Conservation (phyloP, 2,329 filamentous ascomycete genomes). For the Colletotrichum filicis region DNA sequence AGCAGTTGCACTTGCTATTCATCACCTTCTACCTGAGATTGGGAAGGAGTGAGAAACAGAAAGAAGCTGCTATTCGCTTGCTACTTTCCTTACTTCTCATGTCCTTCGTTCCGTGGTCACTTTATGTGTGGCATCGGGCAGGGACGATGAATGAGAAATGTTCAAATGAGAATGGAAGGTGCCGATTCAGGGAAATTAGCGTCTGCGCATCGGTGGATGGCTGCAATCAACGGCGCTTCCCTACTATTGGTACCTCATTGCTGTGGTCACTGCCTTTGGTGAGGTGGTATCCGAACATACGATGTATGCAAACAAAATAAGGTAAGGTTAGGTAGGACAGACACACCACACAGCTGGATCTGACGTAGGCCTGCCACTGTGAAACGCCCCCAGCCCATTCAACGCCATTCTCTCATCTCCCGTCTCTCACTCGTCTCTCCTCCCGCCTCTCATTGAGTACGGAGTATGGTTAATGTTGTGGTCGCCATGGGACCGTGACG, state of each 20-base stretch:
- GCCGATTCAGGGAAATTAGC: constrained; percentile 32
- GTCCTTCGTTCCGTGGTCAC: not conserved
- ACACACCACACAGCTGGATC: not conserved
- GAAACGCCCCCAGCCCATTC: not conserved
- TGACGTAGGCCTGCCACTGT: constrained; percentile 10
- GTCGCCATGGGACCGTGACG: not conserved
- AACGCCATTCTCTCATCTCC: not conserved
- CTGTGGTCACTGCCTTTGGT: too few species aligned
- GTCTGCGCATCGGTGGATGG: not conserved
- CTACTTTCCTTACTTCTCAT: not conserved
- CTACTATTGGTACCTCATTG: not conserved
- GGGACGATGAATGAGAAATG: not conserved
- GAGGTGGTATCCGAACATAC: too few species aligned
- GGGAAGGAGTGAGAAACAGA: not conserved
- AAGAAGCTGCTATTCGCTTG: not conserved
- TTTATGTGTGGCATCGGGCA: not conserved
- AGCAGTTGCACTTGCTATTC: too few species aligned
- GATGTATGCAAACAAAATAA: too few species aligned
- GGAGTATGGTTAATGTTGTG: not conserved
- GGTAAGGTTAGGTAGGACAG: not conserved
- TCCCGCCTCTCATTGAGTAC: too few species aligned
- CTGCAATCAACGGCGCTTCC: not conserved
- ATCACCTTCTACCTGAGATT: too few species aligned
- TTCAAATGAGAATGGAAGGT: not conserved
- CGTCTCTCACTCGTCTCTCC: not conserved